Conservation (phyloP, 2,329 filamentous ascomycete species). For the Penicillium hordei region DNA sequence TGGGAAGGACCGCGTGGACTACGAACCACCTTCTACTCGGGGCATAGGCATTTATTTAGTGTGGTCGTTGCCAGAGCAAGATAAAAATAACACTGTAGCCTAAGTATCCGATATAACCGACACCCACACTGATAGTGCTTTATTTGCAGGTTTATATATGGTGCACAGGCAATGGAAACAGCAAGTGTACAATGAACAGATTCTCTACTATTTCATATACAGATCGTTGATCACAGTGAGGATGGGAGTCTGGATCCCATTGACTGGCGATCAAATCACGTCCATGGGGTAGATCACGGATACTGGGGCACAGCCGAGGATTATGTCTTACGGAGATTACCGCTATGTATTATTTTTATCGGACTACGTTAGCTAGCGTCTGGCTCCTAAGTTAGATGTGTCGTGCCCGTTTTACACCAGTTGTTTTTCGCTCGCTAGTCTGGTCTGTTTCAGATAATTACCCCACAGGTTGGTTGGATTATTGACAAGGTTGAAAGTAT, state of each 20-base stretch:
- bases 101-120: not conserved
- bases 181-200: not conserved
- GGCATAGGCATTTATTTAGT: not conserved
- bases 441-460: not conserved
- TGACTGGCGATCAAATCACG: slow-evolving; percentile 1
- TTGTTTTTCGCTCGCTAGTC: not conserved
- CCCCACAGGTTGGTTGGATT: not conserved
- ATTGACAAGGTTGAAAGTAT: not conserved
- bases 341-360: not conserved
- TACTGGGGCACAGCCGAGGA: not conserved
- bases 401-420: not conserved
- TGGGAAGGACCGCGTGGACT: not conserved
- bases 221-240: slow-evolving; percentile 1
- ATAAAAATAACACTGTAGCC: not conserved
- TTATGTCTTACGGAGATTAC: slow-evolving; percentile 5
- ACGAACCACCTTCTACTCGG: not conserved
- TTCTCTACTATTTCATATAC: not conserved
- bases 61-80: not conserved
- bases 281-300: slow-evolving; percentile 7
- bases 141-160: no score
- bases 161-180: not conserved
- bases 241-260: not conserved
- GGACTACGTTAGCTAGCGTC: not conserved
- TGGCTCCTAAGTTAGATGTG: not conserved
- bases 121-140: not conserved